Conservation (phyloP, 768 basidiomycete species). For the Amanita fuliginea region DNA sequence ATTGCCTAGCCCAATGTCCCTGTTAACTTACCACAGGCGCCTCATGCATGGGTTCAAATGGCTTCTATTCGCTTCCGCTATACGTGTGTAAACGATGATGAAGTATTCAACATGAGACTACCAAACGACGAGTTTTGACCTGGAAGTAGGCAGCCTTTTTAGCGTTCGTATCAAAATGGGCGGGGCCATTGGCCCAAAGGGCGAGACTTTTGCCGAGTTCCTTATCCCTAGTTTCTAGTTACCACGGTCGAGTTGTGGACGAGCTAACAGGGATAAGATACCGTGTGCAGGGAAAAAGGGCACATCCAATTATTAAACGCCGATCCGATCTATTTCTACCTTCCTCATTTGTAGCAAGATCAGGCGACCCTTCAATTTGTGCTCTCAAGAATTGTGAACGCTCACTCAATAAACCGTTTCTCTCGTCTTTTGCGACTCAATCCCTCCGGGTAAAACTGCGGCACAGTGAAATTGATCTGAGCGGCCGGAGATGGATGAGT, state of each 20-base stretch:
- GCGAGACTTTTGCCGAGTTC: neutral
- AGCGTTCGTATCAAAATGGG: neutral
- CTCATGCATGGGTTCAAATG: neutral
- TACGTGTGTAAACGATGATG: too few relatives aligned
- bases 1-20: neutral
- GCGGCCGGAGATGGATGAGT: slow-evolving; percentile 34
- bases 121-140: too few relatives aligned
- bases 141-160: too few relatives aligned
- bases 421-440: slow-evolving; percentile 33
- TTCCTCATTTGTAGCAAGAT: neutral
- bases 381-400: neutral
- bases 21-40: neutral
- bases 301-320: neutral
- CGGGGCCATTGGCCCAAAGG: neutral
- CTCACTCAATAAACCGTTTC: slow-evolving; percentile 42
- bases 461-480: slow-evolving; percentile 22
- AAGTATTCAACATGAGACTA: too few relatives aligned
- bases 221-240: neutral
- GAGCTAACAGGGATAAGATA: neutral
- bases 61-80: neutral
- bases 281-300: neutral
- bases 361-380: slow-evolving; percentile 8
- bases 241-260: neutral
- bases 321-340: neutral
- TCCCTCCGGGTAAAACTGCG: slow-evolving; percentile 15